phyloP scores from a whole-genome alignment of 2,329 filamentous ascomycete species.

The Fusarium sp. region DNA sequence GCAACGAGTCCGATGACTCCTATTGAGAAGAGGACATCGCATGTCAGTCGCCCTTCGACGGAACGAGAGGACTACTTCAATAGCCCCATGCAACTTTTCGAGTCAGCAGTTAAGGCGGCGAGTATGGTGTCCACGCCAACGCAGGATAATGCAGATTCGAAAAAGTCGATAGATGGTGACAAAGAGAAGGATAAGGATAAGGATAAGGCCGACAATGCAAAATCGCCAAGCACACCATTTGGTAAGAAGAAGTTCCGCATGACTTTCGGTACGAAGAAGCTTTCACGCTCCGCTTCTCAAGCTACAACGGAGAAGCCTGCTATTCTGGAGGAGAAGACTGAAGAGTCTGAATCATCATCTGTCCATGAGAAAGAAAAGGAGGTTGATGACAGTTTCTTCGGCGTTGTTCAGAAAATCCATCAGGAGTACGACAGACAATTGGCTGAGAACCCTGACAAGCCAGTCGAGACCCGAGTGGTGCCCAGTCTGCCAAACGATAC shows the following conservation, averaged over 20 bases:
- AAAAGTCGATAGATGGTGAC: constrained; percentile 59
- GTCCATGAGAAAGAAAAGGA: constrained; percentile 78
- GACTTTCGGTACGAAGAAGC: constrained; percentile 86
- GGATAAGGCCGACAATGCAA: constrained; percentile 63
- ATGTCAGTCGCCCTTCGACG: constrained; percentile 68
- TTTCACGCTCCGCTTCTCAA: constrained; percentile 73
- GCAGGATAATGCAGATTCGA: constrained; percentile 61
- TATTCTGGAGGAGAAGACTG: constrained; percentile 80
- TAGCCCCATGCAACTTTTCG: constrained; percentile 63
- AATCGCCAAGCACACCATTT: constrained; percentile 73
- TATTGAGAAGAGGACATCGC: constrained; percentile 66
- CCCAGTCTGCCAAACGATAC: constrained; percentile 79
- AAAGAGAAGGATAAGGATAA: constrained; percentile 60
- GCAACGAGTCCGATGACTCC: constrained; percentile 56
- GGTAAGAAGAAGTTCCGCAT: constrained; percentile 90
- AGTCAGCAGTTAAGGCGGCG: constrained; percentile 59
- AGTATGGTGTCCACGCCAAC: constrained; percentile 59
- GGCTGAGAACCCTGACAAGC: constrained; percentile 63
- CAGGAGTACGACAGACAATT: constrained; percentile 78
- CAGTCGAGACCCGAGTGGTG: constrained; percentile 71
- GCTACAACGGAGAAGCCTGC: constrained; percentile 75
- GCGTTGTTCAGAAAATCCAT: constrained; percentile 77
- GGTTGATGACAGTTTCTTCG: constrained; percentile 79
- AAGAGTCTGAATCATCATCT: constrained; percentile 71
- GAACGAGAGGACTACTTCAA: constrained; percentile 85